Evolutionary conservation across 192 early-diverging fungal species (phyloP), one percentile per base, ranked within the genome.

Genomic region (Coemansia sp.): DNA sequence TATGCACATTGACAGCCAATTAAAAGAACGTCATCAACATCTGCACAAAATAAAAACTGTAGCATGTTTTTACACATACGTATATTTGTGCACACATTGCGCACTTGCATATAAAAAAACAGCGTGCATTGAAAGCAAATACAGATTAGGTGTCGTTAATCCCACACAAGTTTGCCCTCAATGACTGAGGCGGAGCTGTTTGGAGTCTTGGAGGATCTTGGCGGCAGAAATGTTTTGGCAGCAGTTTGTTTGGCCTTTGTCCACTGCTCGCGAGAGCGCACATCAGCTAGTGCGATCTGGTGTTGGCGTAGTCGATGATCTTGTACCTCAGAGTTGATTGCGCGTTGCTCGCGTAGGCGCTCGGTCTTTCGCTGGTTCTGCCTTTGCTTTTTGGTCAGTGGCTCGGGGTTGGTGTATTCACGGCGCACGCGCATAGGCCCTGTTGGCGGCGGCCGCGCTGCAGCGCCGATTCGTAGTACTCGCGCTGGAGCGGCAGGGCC

Each of bases 371-470:
- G 77, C 36, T 77, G 68, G 63, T 88, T 90, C 79, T 91, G 87
- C 16, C 87, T 77, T 64, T 91, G 90, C 66, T 87, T 89, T 60
- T 88, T 91, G 63, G 86, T 89, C 44, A 89, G 51, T 15, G 84
- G 77, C 54, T 76, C 76, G 41, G 73, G 57, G 15, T 57, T 65
- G 10, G 55, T 46, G 59, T 52, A 40, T 4, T 62, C 46, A 12
- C 40, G 29, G 33, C 52, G 72, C 33, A 51, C 41, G 6, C 66
- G 65, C 2, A 61, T 68, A 0, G 71, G 67, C 33, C 44, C 62
- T 1, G 66, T 15, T 13, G 65, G 51, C 1, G 76, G 70, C n/a
- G 76, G 81, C 11, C 52, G 65, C 1, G 73, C 54, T 16, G 76
- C 69, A 15, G 81, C 70, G 36, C 76, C 73, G 12, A 82, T 82